phyloP scores from a whole-genome alignment of 192 early-diverging fungal genomes.

The Umbelopsis sp. region DNA sequence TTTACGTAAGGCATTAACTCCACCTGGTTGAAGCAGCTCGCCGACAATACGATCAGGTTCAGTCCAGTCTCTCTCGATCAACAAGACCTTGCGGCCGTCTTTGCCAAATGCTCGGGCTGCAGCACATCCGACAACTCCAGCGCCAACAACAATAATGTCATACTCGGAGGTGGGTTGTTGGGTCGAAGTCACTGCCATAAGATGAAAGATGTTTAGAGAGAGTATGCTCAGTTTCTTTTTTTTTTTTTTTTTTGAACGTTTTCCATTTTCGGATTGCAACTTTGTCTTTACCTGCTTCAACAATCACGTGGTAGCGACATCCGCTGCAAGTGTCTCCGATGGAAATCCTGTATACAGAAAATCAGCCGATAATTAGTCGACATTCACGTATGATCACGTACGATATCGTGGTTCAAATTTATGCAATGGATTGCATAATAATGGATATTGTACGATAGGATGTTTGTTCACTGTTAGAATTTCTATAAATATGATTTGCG shows the following conservation, averaged over 20 bases:
- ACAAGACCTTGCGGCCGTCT: conserved; percentile 72
- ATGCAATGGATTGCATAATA: no score
- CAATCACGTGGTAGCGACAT: no score
- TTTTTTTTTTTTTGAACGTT: conserved; percentile 12
- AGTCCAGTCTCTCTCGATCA: conserved; percentile 84
- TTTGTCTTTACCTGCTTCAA: no score
- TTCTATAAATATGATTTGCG: no score
- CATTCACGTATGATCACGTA: no score
- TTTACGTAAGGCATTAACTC: conserved; percentile 76
- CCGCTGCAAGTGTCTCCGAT: no score
- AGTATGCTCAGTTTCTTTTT: background rate
- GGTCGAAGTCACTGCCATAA: background rate
- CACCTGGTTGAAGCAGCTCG: conserved; percentile 95
- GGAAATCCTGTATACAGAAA: no score
- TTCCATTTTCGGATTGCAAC: background rate
- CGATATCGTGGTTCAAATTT: no score
- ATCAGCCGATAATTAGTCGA: no score
- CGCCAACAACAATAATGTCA: conserved; percentile 90
- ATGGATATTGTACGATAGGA: no score
- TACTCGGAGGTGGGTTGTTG: conserved; percentile 39
- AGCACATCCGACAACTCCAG: conserved; percentile 91
- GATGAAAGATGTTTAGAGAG: conserved; percentile 4
- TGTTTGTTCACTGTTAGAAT: no score
- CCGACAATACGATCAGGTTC: conserved; percentile 99
- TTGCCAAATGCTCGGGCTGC: conserved; percentile 78